These are phyloP conservation scores for Penicillium taxi DNA, from an alignment of 495 filamentous ascomycete genomes.

Conservation along the genomic window DNA sequence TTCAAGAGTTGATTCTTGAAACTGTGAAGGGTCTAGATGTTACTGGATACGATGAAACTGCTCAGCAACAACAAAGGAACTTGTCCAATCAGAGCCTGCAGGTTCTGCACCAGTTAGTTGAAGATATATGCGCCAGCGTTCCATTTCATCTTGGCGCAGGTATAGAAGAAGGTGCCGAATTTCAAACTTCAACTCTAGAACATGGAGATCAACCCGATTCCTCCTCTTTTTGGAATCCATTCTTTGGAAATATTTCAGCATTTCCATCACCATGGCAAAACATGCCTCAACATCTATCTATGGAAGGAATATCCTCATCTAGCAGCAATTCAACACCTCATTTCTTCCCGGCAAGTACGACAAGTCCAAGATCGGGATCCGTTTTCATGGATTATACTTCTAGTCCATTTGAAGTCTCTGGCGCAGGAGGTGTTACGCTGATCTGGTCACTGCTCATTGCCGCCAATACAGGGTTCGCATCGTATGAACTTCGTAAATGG, in stretches of 20 bases:
- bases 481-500: constrained; percentile 5
- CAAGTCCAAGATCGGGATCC: neutral
- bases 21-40: constrained; percentile 1
- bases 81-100: constrained; percentile 8
- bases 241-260: no score
- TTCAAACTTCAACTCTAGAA: neutral
- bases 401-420: constrained; percentile 1
- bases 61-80: neutral
- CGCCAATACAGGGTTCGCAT: constrained; percentile 6
- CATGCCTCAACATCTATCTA: no score
- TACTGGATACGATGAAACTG: neutral
- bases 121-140: constrained; percentile 27
- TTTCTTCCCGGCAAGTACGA: no score
- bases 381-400: neutral
- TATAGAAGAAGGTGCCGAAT: neutral
- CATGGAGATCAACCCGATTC: neutral
- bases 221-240: no score
- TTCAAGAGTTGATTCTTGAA: constrained; percentile 22
- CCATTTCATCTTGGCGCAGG: constrained; percentile 23
- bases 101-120: constrained; percentile 18
- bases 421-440: constrained; percentile 5
- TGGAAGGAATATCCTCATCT: no score
- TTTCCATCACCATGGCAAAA: no score
- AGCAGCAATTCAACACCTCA: no score
- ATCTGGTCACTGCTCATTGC: constrained; percentile 23